Percentiles rank a stretch among this genome's conserved stretches.
Conservation (phyloP, 257 asterid species). For the Nicotiana sylvestris region DNA sequence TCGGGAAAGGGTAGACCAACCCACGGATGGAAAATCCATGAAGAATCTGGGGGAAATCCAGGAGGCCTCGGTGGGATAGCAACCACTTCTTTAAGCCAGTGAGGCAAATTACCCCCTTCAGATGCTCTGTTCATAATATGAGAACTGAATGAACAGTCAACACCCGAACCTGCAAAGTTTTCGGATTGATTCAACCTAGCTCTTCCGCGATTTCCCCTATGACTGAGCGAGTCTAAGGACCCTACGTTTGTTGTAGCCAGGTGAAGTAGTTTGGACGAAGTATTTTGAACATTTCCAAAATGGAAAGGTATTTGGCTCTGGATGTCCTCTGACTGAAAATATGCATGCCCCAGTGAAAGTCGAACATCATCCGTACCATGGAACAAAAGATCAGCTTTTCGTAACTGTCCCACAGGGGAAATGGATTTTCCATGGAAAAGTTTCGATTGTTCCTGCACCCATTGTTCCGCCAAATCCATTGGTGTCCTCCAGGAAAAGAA, state of each 20-base stretch:
- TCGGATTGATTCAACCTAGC: conserved; percentile 11
- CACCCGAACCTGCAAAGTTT: conserved; percentile 6
- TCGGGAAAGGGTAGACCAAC: conserved; percentile 15
- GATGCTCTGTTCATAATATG: conserved; percentile 11
- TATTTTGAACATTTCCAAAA: conserved; percentile 12
- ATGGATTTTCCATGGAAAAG: conserved; percentile 27
- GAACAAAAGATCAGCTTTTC: conserved; percentile 18
- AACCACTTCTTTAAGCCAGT: conserved; percentile 58
- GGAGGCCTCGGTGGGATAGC: conserved; percentile 31
- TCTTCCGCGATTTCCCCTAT: conserved; percentile 12
- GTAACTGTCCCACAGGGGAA: conserved; percentile 20
- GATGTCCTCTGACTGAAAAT: conserved; percentile 4
- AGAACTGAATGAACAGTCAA: conserved; percentile 23
- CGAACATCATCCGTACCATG: conserved; percentile 16
- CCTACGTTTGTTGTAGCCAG: conserved; percentile 17
- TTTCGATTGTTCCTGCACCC: conserved; percentile 52
- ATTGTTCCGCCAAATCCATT: conserved; percentile 49
- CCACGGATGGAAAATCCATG: conserved; percentile 12
- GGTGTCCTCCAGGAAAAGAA: conserved; percentile 50
- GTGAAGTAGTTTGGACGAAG: conserved; percentile 18
- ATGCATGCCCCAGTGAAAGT: conserved; percentile 37
- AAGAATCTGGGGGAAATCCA: background rate
- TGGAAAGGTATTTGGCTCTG: conserved; percentile 9
- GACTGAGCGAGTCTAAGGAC: conserved; percentile 6
- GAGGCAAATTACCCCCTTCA: conserved; percentile 37